These are phyloP conservation scores for Rhynchosporium agropyri DNA, from an alignment of 2,329 filamentous ascomycete species.

Conservation along the genomic window DNA sequence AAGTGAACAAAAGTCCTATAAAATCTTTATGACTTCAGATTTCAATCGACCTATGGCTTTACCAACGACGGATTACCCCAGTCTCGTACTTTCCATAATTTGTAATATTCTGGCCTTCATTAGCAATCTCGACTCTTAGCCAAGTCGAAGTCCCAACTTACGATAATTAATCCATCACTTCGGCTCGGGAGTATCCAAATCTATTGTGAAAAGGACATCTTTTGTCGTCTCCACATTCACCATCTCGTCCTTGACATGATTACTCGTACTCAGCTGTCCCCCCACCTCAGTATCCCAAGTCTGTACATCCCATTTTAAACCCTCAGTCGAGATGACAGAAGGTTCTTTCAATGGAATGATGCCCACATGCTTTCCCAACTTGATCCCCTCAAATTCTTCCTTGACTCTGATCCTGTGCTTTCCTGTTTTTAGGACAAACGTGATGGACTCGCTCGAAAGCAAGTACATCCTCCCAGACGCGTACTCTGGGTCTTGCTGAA, in stretches of 20 bases:
- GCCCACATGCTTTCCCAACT: conserved; percentile 71
- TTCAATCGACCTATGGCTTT: too few species aligned
- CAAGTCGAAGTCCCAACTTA: neutral
- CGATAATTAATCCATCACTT: neutral
- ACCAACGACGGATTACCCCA: too few species aligned
- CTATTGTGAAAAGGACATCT: conserved; percentile 75
- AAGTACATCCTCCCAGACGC: conserved; percentile 70
- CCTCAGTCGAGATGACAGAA: conserved; percentile 75
- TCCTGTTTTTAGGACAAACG: conserved; percentile 47
- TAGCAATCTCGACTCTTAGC: neutral
- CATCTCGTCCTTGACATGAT: conserved; percentile 65
- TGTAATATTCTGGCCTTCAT: too few species aligned
- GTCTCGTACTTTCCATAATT: too few species aligned
- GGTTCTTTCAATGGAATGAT: conserved; percentile 83
- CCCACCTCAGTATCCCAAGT: conserved; percentile 80
- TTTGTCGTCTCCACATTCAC: conserved; percentile 65
- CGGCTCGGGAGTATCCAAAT: conserved; percentile 43
- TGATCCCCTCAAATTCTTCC: conserved; percentile 25
- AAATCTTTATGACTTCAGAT: too few species aligned
- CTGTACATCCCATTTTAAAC: conserved; percentile 88
- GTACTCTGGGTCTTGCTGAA: conserved; percentile 52
- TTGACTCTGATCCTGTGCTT: conserved; percentile 67
- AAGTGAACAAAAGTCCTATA: too few species aligned
- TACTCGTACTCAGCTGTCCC: conserved; percentile 76
- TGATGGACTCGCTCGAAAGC: conserved; percentile 71